A percentile compares a stretch with the other conserved stretches of the same genome.
Conservation (phyloP, 805 yeast species). For the Starmera quercuum region DNA sequence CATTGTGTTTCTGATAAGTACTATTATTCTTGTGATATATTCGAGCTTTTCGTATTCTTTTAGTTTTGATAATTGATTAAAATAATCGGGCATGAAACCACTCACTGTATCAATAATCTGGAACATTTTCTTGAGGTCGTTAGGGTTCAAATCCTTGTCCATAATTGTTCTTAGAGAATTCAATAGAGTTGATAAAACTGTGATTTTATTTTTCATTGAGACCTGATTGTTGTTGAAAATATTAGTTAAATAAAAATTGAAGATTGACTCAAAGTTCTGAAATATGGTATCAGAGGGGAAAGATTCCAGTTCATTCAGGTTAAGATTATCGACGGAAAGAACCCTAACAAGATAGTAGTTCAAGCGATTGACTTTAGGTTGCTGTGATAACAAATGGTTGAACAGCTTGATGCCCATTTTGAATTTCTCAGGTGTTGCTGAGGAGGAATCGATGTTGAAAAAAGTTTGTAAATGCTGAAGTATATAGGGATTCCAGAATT, state of each 20-base stretch:
- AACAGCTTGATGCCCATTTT: not conserved
- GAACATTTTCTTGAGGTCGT: too few relatives aligned
- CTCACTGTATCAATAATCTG: slow-evolving; percentile 1
- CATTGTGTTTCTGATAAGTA: slow-evolving; percentile 11
- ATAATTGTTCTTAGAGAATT: not conserved
- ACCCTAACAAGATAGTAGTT: not conserved
- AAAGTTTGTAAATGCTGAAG: not conserved
- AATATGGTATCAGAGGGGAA: slow-evolving; percentile 3
- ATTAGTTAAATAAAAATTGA: not conserved
- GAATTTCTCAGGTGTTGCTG: not conserved
- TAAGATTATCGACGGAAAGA: slow-evolving; percentile 5
- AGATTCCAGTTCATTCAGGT: slow-evolving; percentile 7
- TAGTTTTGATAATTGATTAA: not conserved
- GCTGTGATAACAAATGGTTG: not conserved
- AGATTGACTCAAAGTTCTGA: slow-evolving; percentile 1
- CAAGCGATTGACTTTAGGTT: not conserved
- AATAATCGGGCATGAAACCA: slow-evolving; percentile 1
- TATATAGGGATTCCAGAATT: not conserved
- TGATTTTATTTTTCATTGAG: not conserved
- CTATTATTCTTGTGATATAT: slow-evolving; percentile 9
- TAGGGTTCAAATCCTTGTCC: not conserved
- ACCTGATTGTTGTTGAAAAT: not conserved
- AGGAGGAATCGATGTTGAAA: not conserved
- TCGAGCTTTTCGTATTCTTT: slow-evolving; percentile 3
- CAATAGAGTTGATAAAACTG: not conserved